Evolutionary conservation across 129 eudicot genomes (phyloP).

Genomic region (Deinandra increscens): DNA sequence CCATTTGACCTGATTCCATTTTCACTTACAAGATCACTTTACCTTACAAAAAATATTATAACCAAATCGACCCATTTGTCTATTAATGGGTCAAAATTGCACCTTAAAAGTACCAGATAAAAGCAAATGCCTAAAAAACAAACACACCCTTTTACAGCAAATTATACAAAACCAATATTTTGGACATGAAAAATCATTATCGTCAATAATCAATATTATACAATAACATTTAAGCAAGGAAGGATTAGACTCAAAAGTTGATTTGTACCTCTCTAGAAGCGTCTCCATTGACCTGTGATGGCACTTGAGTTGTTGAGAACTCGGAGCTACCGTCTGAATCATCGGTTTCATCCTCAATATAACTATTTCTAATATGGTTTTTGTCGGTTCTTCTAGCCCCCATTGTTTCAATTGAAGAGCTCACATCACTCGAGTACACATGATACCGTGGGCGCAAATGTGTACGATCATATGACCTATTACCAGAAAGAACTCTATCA

Average conservation of each 20-base stretch:
- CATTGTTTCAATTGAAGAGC: constrained; percentile 56
- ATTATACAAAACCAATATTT: not conserved
- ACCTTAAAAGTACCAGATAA: not conserved
- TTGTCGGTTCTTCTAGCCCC: constrained; percentile 45
- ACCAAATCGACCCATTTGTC: not conserved
- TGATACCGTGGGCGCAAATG: constrained; percentile 50
- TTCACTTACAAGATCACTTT: not conserved
- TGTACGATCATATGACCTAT: constrained; percentile 35
- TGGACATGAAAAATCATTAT: not conserved
- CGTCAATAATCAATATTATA: not conserved
- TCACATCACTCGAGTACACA: constrained; percentile 63
- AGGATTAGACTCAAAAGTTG: constrained; percentile 25
- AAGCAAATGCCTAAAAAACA: not conserved
- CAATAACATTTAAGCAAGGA: constrained; percentile 15
- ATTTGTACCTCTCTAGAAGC: constrained; percentile 27
- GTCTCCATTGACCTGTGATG: constrained; percentile 25
- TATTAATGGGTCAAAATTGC: not conserved
- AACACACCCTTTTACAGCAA: not conserved
- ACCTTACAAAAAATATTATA: too few relatives aligned
- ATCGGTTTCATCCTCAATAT: constrained; percentile 59
- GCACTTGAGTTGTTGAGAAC: constrained; percentile 55
- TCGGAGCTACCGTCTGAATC: constrained; percentile 76
- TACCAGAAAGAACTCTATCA: constrained; percentile 38
- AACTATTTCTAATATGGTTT: constrained; percentile 34
- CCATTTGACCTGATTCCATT: not conserved